phyloP scores from a whole-genome alignment of 768 basidiomycete species.

The Neoboletus brunneissimus region DNA sequence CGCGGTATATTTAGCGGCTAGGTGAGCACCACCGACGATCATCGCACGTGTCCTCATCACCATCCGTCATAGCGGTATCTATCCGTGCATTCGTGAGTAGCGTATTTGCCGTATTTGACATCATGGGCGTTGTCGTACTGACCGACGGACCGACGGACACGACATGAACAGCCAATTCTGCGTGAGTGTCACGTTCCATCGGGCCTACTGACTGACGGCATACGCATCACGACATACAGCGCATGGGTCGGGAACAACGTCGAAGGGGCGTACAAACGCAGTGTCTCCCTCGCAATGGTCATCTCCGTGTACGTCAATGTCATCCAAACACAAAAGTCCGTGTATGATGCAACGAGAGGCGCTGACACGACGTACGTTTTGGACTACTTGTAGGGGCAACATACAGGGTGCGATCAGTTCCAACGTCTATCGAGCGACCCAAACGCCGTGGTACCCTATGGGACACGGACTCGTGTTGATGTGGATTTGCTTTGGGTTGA shows the following conservation, averaged over 20 bases:
- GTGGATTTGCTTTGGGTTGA: conserved; percentile 66
- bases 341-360: neutral
- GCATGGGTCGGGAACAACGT: conserved; percentile 67
- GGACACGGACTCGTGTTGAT: conserved; percentile 62
- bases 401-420: conserved; percentile 76
- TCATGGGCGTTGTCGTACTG: neutral
- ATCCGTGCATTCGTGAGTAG: conserved; percentile 64
- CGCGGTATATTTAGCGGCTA: conserved; percentile 67
- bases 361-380: neutral
- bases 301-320: conserved; percentile 51
- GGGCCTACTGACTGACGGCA: neutral
- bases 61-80: conserved; percentile 54
- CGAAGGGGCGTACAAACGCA: conserved; percentile 75
- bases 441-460: conserved; percentile 67
- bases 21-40: conserved; percentile 36
- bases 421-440: conserved; percentile 68
- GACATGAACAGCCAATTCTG: conserved; percentile 48
- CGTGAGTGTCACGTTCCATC: conserved; percentile 36
- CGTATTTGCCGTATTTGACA: neutral
- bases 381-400: conserved; percentile 48
- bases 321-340: neutral
- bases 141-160: neutral
- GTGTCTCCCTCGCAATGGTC: conserved; percentile 66
- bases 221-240: conserved; percentile 19
- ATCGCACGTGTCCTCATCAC: neutral